phyloP scores from a whole-genome alignment of 192 early-diverging fungal genomes.

The Diversispora epigaea region DNA sequence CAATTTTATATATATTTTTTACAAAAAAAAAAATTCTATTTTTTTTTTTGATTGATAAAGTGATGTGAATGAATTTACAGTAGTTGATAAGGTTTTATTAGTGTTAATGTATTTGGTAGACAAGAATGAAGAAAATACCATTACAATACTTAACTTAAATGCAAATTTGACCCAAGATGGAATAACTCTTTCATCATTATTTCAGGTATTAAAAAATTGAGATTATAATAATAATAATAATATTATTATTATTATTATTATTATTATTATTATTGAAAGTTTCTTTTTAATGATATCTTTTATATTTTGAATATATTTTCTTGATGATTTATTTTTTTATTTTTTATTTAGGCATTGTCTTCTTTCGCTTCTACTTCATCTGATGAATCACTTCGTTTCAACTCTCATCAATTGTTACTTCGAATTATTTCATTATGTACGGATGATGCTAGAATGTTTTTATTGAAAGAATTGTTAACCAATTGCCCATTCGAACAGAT shows the following conservation, averaged over 20 bases:
- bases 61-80: not conserved
- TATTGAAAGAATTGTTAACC: slow-evolving; percentile 42
- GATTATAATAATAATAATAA: too few species aligned
- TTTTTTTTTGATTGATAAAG: not conserved
- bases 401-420: slow-evolving; percentile 39
- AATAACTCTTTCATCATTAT: not conserved
- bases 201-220: not conserved
- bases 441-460: slow-evolving; percentile 45
- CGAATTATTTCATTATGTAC: slow-evolving; percentile 38
- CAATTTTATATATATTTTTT: not conserved
- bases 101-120: slow-evolving; percentile 20
- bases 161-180: not conserved
- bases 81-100: slow-evolving; percentile 3
- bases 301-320: too few species aligned
- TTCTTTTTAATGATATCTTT: too few species aligned
- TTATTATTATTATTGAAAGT: too few species aligned
- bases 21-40: not conserved
- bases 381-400: slow-evolving; percentile 42
- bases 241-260: too few species aligned
- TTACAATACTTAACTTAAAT: not conserved
- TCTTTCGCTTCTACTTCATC: slow-evolving; percentile 47
- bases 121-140: slow-evolving; percentile 19
- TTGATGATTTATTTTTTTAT: not conserved
- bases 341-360: slow-evolving; percentile 40
- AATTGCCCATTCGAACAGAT: slow-evolving; percentile 50